Evolutionary conservation across 2,329 filamentous ascomycete species (phyloP), one percentile per base, ranked within the genome.

Genomic region (Aspergillus neoniger): DNA sequence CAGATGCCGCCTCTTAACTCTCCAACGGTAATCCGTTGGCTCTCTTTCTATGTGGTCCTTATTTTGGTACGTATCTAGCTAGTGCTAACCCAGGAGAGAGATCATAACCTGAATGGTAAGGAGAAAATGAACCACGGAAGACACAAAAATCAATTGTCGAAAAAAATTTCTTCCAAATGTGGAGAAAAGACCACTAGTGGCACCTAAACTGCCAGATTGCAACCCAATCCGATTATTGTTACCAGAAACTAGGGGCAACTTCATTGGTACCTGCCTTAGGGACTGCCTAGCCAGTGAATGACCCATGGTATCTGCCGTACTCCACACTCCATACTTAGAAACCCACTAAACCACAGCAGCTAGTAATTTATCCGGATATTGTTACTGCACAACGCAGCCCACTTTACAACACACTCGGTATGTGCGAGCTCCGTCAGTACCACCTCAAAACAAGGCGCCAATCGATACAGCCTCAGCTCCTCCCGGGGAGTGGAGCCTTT

Each of bases 211-310:
- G 51, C 52, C 61, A 59, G 62, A 57, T 62, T 57, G 64, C 61
- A 61, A 62, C 65, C 65, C 65, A 67, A 67, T 63, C 56, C 49
- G 55, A 60, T 62, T 62, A 43, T 53, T 55, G 49, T 60, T 49
- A 63, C 47, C 49, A 57, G 43, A 14, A 28, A 61, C 51, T 55
- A 50, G 47, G 54, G 44, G 39, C 47, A 41, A 61, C 49, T 41
- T 63, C 44, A 63, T 61, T 58, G 55, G 65, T 67, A 67, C 65
- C 65, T 67, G 65, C 65, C 53, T 67, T 64, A 65, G 65, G 61
- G 60, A 55, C 60, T 57, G 55, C 52, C 28, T 58, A 55, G 52
- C 52, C 54, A 63, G 48, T 58, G 17, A 36, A 55, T 62, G 60
- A 55, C 54, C 58, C 36, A 60, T 56, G 55, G 32, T 61, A 61